Evolutionary conservation across 2,329 filamentous ascomycete species (phyloP), one percentile per base, ranked within the genome.

Genomic region (Phaeosphaeria sp.): DNA sequence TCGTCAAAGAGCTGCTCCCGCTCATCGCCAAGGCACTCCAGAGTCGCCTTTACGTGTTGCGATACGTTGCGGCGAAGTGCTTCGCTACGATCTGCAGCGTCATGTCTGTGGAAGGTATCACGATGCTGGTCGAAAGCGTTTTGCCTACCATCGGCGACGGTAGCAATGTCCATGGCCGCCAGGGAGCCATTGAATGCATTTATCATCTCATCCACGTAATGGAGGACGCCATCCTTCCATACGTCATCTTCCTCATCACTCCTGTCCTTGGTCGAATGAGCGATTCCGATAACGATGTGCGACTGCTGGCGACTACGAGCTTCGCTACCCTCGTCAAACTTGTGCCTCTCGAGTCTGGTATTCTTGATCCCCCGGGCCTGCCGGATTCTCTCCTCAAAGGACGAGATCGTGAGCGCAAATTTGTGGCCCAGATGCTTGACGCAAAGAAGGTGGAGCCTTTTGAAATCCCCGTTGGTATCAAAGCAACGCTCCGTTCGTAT

Each of bases 201-300:
- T 99, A 99, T 74, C 95, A 99, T 77, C 82, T 99, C 58, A 99
- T 99, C 63, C 92, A 96, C 59, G 93, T 97, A 51, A 99, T 99
- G 95, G 95, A 96, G 61, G 95, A 98, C 74, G 86, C 87, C 39
- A 99, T 99, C 56, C 80, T 99, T 27, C 95, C 96, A 2, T 99
- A 99, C 72, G 95, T 99, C 62, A 97, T 99, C 70, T 99, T 99
- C 87, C 87, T 99, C 64, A 96, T 99, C 58, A 96, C 98, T 13
- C 95, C 95, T 15, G 95, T 99, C 3, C 85, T 99, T 50, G 95
- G 95, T 53, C 89, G 95, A 46, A 99, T 99, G 95, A 98, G 95
- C 73, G 95, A 99, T 76, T 96, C 94, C 0, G 94, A 99, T 74
- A 94, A 96, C 63, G 95, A 98, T 73, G 91, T 99, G 53, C 90